Conservation (phyloP, 2,329 filamentous ascomycete species). For the Cladosporium sp. region DNA sequence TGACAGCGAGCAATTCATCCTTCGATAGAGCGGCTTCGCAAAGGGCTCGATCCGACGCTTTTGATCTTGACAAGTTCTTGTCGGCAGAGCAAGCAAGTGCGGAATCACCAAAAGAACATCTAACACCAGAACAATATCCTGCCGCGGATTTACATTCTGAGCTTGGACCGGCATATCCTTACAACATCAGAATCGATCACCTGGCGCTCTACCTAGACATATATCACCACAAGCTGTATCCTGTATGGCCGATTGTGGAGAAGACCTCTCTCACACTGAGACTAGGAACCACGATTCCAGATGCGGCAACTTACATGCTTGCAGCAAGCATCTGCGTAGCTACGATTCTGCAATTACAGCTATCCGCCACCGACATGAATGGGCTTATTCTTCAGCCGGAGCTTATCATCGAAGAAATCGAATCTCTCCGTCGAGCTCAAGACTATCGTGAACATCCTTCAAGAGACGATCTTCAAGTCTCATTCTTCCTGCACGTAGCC, state of each 20-base stretch:
- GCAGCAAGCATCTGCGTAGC: slow-evolving; percentile 16
- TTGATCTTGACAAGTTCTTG: not conserved
- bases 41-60: not conserved
- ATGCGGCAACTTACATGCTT: slow-evolving; percentile 14
- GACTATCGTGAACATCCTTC: slow-evolving; percentile 16
- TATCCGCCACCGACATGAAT: slow-evolving; percentile 8
- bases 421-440: slow-evolving; percentile 7
- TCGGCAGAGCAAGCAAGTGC: too few relatives aligned
- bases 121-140: too few relatives aligned
- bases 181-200: not conserved
- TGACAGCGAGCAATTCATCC: not conserved
- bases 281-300: not conserved
- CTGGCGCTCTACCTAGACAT: slow-evolving; percentile 18
- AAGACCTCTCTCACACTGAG: slow-evolving; percentile 2
- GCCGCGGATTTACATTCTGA: not conserved
- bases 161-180: not conserved
- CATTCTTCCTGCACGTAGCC: slow-evolving; percentile 18
- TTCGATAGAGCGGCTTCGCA: not conserved
- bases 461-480: slow-evolving; percentile 6
- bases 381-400: not conserved
- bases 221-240: slow-evolving; percentile 19
- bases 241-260: slow-evolving; percentile 18
- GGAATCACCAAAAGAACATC: too few relatives aligned
- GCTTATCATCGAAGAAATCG: slow-evolving; percentile 12
- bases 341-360: slow-evolving; percentile 17